Evolutionary conservation across 192 early-diverging fungal genomes (phyloP).

Genomic region (Umbelopsis ramanniana): DNA sequence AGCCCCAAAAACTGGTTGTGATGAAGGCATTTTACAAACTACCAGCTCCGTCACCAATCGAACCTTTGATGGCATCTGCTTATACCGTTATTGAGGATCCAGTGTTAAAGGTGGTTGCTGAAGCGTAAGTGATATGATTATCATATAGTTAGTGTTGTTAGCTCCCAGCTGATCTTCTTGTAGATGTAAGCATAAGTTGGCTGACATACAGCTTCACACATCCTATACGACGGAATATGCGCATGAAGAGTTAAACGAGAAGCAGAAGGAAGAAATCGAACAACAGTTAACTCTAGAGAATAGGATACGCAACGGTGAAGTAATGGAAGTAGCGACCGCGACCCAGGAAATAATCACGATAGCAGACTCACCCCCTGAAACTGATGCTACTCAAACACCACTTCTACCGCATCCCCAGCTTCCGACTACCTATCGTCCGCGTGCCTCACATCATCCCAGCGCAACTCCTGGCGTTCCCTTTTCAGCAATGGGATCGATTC

Average conservation of each 20-base stretch:
- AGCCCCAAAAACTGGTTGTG: conserved; percentile 3
- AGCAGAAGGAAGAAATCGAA: conserved; percentile 3
- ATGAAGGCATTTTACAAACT: background rate
- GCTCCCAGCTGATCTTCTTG: background rate
- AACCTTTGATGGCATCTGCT: background rate
- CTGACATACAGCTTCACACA: background rate
- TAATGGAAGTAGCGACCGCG: background rate
- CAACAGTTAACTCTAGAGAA: background rate
- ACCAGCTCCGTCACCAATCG: background rate
- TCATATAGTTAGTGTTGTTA: background rate
- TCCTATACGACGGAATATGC: background rate
- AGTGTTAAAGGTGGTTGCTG: background rate
- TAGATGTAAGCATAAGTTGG: background rate
- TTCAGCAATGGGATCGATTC: too few relatives aligned
- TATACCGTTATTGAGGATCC: background rate
- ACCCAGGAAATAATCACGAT: too few relatives aligned
- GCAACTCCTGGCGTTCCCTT: too few relatives aligned
- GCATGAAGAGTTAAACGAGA: background rate
- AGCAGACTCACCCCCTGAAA: too few relatives aligned
- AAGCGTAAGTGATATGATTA: background rate
- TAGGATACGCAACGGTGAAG: conserved; percentile 1
- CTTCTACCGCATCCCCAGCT: too few relatives aligned
- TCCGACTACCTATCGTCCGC: too few relatives aligned
- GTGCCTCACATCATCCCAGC: too few relatives aligned
- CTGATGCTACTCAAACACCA: too few relatives aligned